Evolutionary conservation across 1,139 yeast genomes (phyloP).

Genomic region (Yamadazyma triangularis): DNA sequence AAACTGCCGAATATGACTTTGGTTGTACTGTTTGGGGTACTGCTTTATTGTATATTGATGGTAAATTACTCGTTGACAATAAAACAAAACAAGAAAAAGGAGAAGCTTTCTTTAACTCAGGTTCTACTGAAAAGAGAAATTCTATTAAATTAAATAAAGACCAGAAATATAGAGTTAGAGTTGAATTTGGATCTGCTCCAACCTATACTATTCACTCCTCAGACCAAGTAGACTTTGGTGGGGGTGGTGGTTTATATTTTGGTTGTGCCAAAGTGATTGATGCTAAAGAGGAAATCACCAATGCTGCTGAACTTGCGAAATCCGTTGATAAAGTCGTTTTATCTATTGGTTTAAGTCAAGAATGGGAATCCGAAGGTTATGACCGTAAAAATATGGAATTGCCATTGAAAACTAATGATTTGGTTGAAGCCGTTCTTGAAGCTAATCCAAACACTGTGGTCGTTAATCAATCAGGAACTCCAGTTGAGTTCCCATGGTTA

Average conservation of each 20-base stretch:
- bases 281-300: constrained; percentile 15
- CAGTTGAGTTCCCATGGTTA: constrained; percentile 55
- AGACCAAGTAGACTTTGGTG: constrained; percentile 9
- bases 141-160: constrained; percentile 33
- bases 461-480: constrained; percentile 58
- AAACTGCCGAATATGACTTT: constrained; percentile 43
- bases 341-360: constrained; percentile 34
- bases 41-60: constrained; percentile 47
- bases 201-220: constrained; percentile 25
- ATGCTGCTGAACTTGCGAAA: constrained; percentile 22
- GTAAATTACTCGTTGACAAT: constrained; percentile 49
- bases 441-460: constrained; percentile 48
- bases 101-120: constrained; percentile 36
- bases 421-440: constrained; percentile 37
- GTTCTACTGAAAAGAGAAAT: constrained; percentile 45
- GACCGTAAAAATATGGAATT: constrained; percentile 26
- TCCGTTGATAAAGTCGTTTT: constrained; percentile 31
- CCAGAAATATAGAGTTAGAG: constrained; percentile 32
- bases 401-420: constrained; percentile 44
- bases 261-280: constrained; percentile 18
- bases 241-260: constrained; percentile 23
- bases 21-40: constrained; percentile 49
- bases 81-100: constrained; percentile 46
- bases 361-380: constrained; percentile 29
- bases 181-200: constrained; percentile 48